Evolutionary conservation across 331 rosid species (phyloP).

Genomic region (Ulmus americana): DNA sequence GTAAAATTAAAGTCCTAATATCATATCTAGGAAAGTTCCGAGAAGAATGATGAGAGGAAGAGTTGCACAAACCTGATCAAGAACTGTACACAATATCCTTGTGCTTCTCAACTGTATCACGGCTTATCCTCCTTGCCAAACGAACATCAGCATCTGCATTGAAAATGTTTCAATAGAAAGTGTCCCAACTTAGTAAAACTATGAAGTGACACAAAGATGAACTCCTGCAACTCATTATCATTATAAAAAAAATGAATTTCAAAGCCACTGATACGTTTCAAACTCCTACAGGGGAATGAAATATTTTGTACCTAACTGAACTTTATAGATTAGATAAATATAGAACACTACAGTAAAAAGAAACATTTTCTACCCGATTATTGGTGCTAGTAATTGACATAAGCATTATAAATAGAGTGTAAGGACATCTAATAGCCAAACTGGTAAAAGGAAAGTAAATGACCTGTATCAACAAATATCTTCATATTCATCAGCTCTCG

Average conservation of each 20-base stretch:
- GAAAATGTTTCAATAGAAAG: conserved; percentile 65
- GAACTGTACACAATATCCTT: conserved; percentile 83
- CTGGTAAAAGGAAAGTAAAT: conserved; percentile 34
- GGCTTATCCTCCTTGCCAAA: conserved; percentile 90
- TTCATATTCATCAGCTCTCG: conserved; percentile 96
- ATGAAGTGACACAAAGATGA: conserved; percentile 10
- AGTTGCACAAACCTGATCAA: conserved; percentile 70
- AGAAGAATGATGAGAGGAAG: conserved; percentile 18
- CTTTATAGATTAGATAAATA: background rate
- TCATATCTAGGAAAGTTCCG: background rate
- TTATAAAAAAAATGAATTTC: conserved; percentile 4
- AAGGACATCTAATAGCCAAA: conserved; percentile 11
- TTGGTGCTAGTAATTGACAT: background rate
- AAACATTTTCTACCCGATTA: background rate
- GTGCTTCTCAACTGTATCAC: conserved; percentile 75
- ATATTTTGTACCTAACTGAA: no score
- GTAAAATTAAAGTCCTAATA: no score
- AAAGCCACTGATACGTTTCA: conserved; percentile 1
- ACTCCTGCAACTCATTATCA: background rate
- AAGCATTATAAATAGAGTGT: conserved; percentile 1
- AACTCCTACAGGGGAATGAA: no score
- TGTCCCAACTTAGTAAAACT: conserved; percentile 41
- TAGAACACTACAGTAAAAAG: background rate
- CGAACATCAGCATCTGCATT: conserved; percentile 99
- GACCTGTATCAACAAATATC: conserved; percentile 99